Evolutionary conservation across 192 early-diverging fungal species (phyloP), one percentile per base, ranked within the genome.

Genomic region (Backusella australiensis): DNA sequence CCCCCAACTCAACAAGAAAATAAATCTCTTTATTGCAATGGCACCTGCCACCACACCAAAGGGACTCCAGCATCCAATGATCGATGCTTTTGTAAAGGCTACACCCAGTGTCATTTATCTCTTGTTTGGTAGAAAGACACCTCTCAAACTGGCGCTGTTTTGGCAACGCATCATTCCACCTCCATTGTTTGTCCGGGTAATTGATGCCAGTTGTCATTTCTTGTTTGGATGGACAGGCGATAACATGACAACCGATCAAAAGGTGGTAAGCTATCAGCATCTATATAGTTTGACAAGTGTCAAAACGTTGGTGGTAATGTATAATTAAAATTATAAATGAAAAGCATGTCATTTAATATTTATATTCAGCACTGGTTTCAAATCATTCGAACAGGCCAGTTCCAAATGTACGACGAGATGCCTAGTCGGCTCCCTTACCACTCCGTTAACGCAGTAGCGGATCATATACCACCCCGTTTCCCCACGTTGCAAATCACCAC

Each of bases 381-480:
- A 85, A 98, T 98, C 73, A 96, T 98, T 53, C 84, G 94, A 23
- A 91, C 91, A 23, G 90, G 91, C 11, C 86, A 86, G 32, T 92
- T 98, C 52, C 96, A 97, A 75, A 96, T 96, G 95, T 98, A 95
- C 75, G 96, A 98, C 75, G 96, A 98, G 29, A 85, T 90, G 7
- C 92, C 94, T 63, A 85, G 81, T 75, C 82, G 85, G 44, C 77
- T 91, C 17, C 85, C 90, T 1, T 88, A 81, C 21, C 80, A 82
- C 3, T 82, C 83, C 0, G 52, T 80, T 0, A 87, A 79, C 14
- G 79, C 84, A 2, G 78, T 76, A n/a, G 78, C 78, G 53, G 89
- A 90, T 34, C 89, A 94, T 73, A 84, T 80, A 41, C 89, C 91
- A 41, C 94, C 90, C 26, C 78, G 83, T 8, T 96, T 94, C 81